Evolutionary conservation across 2,329 filamentous ascomycete species (phyloP).

Genomic region (Xylaria polymorpha): DNA sequence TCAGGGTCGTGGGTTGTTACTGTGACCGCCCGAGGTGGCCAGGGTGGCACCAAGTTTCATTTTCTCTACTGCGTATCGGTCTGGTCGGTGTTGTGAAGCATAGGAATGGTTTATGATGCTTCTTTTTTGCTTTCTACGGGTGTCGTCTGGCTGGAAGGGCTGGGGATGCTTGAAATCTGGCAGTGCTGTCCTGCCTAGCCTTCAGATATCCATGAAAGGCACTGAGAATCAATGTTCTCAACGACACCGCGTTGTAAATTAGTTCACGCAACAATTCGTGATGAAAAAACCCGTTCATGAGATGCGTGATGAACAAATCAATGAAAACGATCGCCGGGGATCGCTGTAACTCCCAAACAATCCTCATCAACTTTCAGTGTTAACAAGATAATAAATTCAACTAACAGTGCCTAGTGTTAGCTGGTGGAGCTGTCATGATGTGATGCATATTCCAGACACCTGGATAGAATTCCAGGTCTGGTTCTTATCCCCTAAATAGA

Average conservation of each 20-base stretch:
- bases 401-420: background rate
- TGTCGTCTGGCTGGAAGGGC: conserved; percentile 41
- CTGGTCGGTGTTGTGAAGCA: conserved; percentile 51
- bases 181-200: conserved; percentile 36
- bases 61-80: conserved; percentile 50
- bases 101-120: conserved; percentile 50
- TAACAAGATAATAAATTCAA: no score
- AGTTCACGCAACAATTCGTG: conserved; percentile 37
- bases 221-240: conserved; percentile 33
- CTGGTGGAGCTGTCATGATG: background rate
- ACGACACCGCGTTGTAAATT: conserved; percentile 46
- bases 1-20: conserved; percentile 39
- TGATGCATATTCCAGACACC: background rate
- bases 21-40: conserved; percentile 38
- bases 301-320: conserved; percentile 16
- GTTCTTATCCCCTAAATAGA: background rate
- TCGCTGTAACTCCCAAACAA: conserved; percentile 2
- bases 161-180: conserved; percentile 37
- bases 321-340: conserved; percentile 2
- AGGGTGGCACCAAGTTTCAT: conserved; percentile 45
- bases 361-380: background rate
- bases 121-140: conserved; percentile 45
- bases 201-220: conserved; percentile 33
- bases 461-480: background rate
- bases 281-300: conserved; percentile 15